Conservation (phyloP, 176 grass and related monocot species). For the Panicum miliaceum region DNA sequence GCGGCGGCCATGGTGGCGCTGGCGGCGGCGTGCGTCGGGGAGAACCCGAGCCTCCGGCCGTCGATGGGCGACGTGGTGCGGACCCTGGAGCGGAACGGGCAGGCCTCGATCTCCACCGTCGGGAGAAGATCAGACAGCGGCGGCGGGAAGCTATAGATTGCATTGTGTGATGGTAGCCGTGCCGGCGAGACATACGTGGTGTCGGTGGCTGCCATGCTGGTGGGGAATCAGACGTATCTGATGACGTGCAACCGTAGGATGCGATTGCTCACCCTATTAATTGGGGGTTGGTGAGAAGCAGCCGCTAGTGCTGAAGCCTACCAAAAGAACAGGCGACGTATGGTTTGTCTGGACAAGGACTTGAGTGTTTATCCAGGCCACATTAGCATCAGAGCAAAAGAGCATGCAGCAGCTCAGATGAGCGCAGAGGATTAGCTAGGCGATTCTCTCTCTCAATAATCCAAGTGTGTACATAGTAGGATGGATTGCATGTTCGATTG, state of each 20-base stretch:
- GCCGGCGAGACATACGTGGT: slow-evolving; percentile 36
- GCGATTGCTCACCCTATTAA: not conserved
- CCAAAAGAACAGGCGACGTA: not conserved
- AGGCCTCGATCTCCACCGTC: slow-evolving; percentile 7
- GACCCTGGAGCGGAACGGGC: slow-evolving; percentile 7
- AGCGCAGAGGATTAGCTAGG: not conserved
- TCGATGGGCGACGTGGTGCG: slow-evolving; percentile 60
- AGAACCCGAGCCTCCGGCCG: slow-evolving; percentile 58
- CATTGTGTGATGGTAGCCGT: not conserved
- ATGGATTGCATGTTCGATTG: too few relatives aligned
- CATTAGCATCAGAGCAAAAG: too few relatives aligned
- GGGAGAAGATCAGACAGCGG: slow-evolving; percentile 6
- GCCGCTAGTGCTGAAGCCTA: not conserved
- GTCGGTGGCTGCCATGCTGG: not conserved
- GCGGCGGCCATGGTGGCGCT: slow-evolving; percentile 35
- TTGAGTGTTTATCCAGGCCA: not conserved
- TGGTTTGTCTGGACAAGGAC: slow-evolving; percentile 25
- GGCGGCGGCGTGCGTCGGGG: slow-evolving; percentile 45
- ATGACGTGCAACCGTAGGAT: slow-evolving; percentile 4
- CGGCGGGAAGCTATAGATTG: not conserved
- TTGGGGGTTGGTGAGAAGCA: slow-evolving; percentile 44
- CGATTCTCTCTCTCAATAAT: not conserved
- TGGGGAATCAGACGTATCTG: too few relatives aligned
- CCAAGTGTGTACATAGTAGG: not conserved
- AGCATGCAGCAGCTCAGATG: not conserved